Conservation (phyloP, 495 filamentous ascomycete species). For the Penicillium ochrochloron region DNA sequence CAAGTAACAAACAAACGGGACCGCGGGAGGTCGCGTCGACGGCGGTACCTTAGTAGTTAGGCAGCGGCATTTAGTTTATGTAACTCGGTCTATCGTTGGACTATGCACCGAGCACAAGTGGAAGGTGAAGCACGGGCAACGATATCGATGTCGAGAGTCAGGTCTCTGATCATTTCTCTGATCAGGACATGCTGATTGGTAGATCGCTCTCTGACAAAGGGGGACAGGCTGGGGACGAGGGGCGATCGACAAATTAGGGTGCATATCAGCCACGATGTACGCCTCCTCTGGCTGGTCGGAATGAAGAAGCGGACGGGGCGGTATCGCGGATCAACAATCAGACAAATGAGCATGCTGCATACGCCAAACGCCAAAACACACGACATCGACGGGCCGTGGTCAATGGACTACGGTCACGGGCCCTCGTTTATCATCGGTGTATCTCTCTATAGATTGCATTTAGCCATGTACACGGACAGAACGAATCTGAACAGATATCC, state of each 20-base stretch:
- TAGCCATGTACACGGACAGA: constrained; percentile 3
- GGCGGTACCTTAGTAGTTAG: background rate
- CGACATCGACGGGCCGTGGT: background rate
- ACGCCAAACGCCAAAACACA: background rate
- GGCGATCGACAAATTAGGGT: background rate
- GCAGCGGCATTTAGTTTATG: background rate
- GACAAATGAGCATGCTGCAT: background rate
- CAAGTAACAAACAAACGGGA: background rate
- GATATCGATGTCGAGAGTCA: background rate
- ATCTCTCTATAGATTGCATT: background rate
- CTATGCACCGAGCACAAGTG: background rate
- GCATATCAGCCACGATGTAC: background rate
- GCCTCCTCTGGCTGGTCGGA: background rate
- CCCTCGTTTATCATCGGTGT: constrained; percentile 11
- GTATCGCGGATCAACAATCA: background rate
- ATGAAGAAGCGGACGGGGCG: background rate
- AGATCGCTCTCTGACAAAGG: background rate
- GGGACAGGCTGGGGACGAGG: background rate
- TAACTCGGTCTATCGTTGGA: background rate
- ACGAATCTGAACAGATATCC: background rate
- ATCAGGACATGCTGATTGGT: background rate
- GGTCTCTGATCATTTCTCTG: too few relatives aligned
- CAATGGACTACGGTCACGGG: background rate
- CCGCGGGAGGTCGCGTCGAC: background rate
- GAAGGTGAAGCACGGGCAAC: background rate